A percentile compares a stretch with the other conserved stretches of the same genome.
Conservation (phyloP, 1,139 yeast genomes). For the Sugiyamaella xylanicola region DNA sequence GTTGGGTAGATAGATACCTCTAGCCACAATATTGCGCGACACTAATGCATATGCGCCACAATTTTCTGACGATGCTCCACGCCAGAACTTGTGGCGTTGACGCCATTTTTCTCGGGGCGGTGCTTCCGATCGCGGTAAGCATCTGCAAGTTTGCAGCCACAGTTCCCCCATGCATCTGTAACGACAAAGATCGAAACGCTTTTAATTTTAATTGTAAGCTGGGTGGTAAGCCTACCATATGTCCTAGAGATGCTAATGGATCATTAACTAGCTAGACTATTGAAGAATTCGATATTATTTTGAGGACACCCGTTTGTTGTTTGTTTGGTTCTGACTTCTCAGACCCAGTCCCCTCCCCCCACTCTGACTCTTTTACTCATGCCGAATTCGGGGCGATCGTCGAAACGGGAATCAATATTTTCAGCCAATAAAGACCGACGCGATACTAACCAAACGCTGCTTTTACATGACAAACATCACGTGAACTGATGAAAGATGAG, state of each 20-base stretch:
- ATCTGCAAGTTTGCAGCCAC: neutral
- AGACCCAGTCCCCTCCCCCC: neutral
- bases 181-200: too few species aligned
- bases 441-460: conserved; percentile 1
- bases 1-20: too few species aligned
- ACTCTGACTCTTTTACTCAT: neutral
- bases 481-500: conserved; percentile 17
- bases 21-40: neutral
- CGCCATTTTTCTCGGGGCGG: neutral
- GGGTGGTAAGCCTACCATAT: too few species aligned
- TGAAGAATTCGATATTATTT: too few species aligned
- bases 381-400: conserved; percentile 10
- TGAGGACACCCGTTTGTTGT: too few species aligned
- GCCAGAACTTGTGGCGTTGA: conserved; percentile 1
- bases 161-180: too few species aligned
- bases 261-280: too few species aligned
- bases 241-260: neutral
- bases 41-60: neutral
- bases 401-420: neutral
- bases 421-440: conserved; percentile 6
- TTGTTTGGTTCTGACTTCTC: too few species aligned
- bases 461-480: conserved; percentile 3
- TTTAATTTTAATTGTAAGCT: too few species aligned
- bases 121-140: neutral
- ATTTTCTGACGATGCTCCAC: neutral